Evolutionary conservation across 768 basidiomycete species (phyloP).

Genomic region (Trametes cinnabarina): DNA sequence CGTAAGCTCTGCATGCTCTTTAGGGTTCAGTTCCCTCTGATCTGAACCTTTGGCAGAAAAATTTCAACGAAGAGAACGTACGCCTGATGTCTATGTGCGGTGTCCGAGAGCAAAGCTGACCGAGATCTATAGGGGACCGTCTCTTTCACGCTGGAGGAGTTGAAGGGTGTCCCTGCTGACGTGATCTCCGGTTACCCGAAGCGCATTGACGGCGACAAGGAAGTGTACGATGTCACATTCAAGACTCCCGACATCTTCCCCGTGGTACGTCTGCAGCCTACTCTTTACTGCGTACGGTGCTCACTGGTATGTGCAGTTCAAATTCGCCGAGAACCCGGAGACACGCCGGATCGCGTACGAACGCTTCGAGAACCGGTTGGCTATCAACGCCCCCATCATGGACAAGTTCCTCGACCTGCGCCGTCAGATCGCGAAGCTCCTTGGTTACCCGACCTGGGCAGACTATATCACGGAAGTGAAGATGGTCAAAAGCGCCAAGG

Average conservation of each 20-base stretch:
- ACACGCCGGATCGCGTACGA: constrained; percentile 67
- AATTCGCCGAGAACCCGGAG: constrained; percentile 68
- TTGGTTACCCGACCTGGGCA: constrained; percentile 79
- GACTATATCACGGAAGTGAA: constrained; percentile 83
- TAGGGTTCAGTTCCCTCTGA: neutral
- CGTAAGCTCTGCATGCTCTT: constrained; percentile 40
- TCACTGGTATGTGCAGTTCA: constrained; percentile 50
- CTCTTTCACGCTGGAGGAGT: constrained; percentile 66
- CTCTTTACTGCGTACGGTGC: neutral
- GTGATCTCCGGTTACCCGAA: constrained; percentile 77
- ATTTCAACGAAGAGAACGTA: constrained; percentile 87
- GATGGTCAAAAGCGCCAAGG: constrained; percentile 75
- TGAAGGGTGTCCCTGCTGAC: constrained; percentile 77
- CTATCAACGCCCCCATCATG: constrained; percentile 68
- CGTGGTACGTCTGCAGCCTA: constrained; percentile 43
- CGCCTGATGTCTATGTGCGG: constrained; percentile 4
- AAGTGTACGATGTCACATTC: constrained; percentile 71
- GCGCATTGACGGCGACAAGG: constrained; percentile 54
- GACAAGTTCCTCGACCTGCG: constrained; percentile 68
- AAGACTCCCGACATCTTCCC: constrained; percentile 84
- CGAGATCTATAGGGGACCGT: constrained; percentile 47
- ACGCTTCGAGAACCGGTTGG: constrained; percentile 66
- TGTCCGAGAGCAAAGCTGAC: neutral
- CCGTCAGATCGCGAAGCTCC: constrained; percentile 60
- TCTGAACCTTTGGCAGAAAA: constrained; percentile 49